Conservation (phyloP, 2,329 filamentous ascomycete species). For the Calonectria crousiana region DNA sequence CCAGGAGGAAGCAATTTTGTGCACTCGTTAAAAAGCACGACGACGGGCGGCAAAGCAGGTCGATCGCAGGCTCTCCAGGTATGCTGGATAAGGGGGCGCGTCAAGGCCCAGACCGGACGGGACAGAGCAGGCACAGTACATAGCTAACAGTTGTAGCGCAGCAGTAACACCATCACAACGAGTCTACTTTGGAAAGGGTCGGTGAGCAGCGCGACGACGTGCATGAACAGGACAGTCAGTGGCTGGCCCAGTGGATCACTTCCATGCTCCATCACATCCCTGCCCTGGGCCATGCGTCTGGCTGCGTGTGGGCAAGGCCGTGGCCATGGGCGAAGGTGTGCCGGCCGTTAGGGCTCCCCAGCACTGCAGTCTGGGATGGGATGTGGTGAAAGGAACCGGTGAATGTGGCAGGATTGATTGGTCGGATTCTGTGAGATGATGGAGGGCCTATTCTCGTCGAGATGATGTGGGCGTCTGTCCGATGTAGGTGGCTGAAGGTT, state of each 20-base stretch:
- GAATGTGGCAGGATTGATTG: constrained; percentile 43
- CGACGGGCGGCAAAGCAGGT: constrained; percentile 19
- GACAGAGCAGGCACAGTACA: constrained; percentile 20
- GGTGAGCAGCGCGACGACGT: constrained; percentile 48
- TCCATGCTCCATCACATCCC: constrained; percentile 35
- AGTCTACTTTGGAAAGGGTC: constrained; percentile 44
- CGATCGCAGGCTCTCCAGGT: background rate
- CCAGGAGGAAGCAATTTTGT: constrained; percentile 2
- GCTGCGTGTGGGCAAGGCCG: constrained; percentile 37
- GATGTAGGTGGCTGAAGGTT: constrained; percentile 24
- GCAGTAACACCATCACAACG: constrained; percentile 25
- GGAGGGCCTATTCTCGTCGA: constrained; percentile 23
- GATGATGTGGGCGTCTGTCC: constrained; percentile 29
- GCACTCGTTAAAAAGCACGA: background rate
- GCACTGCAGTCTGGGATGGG: constrained; percentile 30
- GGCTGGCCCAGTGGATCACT: constrained; percentile 43
- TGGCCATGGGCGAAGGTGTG: constrained; percentile 20
- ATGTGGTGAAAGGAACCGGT: constrained; percentile 41
- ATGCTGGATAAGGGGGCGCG: constrained; percentile 1
- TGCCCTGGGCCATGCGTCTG: constrained; percentile 39
- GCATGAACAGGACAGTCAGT: constrained; percentile 50
- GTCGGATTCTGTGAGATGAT: constrained; percentile 24
- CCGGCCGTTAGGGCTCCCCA: constrained; percentile 43
- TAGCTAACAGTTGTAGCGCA: constrained; percentile 5
- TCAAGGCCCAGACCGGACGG: background rate